Percentiles rank a stretch among this genome's conserved stretches.
These are phyloP conservation scores for Plasmodium gallinaceum DNA, from an alignment of 169 alveolate species.

Conservation along the genomic window DNA sequence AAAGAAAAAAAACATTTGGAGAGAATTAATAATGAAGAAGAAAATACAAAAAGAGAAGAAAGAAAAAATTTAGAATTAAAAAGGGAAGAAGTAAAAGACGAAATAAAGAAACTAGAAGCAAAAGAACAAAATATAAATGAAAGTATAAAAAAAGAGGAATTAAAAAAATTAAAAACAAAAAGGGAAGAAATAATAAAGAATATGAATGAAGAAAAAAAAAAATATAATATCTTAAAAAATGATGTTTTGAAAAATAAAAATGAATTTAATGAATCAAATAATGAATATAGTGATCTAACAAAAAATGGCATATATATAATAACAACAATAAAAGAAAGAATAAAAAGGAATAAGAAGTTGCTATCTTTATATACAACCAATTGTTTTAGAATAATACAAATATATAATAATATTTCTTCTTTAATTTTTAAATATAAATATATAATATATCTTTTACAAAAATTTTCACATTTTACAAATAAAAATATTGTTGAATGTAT, in stretches of 20 bases:
- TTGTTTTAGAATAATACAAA: slow-evolving; percentile 69
- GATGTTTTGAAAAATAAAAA: too few species aligned
- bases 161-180: too few species aligned
- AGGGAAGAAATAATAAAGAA: not conserved
- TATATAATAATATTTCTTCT: slow-evolving; percentile 39
- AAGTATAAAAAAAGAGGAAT: too few species aligned
- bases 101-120: not conserved
- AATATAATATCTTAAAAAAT: too few species aligned
- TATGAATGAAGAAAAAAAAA: not conserved
- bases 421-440: slow-evolving; percentile 56
- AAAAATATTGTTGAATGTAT: slow-evolving; percentile 23
- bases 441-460: slow-evolving; percentile 25
- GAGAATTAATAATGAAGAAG: not conserved
- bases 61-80: not conserved
- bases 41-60: not conserved
- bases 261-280: not conserved
- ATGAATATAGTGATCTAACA: not conserved
- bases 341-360: slow-evolving; percentile 45
- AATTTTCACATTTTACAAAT: slow-evolving; percentile 31
- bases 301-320: slow-evolving; percentile 2
- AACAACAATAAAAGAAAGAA: slow-evolving; percentile 2
- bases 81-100: not conserved
- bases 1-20: not conserved
- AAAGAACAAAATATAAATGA: not conserved
- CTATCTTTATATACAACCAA: slow-evolving; percentile 53